These are phyloP conservation scores for Chaetomium tenue DNA, from an alignment of 495 filamentous ascomycete genomes.

Conservation along the genomic window DNA sequence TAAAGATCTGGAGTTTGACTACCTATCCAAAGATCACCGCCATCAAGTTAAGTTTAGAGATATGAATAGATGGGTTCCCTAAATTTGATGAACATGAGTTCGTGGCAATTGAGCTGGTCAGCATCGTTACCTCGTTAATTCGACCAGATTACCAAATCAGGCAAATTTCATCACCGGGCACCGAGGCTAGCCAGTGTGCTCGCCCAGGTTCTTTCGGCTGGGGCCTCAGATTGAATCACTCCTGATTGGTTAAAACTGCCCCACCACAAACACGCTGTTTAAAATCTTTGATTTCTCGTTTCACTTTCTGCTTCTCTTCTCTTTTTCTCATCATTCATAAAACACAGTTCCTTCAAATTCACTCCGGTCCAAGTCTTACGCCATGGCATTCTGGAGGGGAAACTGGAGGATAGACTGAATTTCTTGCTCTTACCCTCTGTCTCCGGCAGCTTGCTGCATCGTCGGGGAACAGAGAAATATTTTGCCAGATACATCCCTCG, in stretches of 20 bases:
- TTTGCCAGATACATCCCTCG: conserved; percentile 41
- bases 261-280: conserved; percentile 2
- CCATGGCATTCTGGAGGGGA: conserved; percentile 71
- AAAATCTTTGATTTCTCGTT: conserved; percentile 20
- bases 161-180: not conserved
- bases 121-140: too few relatives aligned
- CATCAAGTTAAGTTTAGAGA: too few relatives aligned
- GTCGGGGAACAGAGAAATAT: conserved; percentile 49
- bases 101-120: too few relatives aligned
- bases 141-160: too few relatives aligned
- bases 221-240: not conserved
- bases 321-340: conserved; percentile 58
- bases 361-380: conserved; percentile 65
- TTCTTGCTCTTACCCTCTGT: conserved; percentile 53
- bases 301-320: conserved; percentile 35
- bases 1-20: too few relatives aligned
- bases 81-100: too few relatives aligned
- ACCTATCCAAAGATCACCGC: too few relatives aligned
- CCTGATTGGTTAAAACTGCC: conserved; percentile 1
- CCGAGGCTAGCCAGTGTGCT: too few relatives aligned
- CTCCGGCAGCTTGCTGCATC: conserved; percentile 35
- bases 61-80: too few relatives aligned
- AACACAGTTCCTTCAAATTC: conserved; percentile 70
- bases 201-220: too few relatives aligned
- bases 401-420: conserved; percentile 66